Base-by-base conservation (phyloP, 106 monocot genomes). In the Acorus gramineus region DNA sequence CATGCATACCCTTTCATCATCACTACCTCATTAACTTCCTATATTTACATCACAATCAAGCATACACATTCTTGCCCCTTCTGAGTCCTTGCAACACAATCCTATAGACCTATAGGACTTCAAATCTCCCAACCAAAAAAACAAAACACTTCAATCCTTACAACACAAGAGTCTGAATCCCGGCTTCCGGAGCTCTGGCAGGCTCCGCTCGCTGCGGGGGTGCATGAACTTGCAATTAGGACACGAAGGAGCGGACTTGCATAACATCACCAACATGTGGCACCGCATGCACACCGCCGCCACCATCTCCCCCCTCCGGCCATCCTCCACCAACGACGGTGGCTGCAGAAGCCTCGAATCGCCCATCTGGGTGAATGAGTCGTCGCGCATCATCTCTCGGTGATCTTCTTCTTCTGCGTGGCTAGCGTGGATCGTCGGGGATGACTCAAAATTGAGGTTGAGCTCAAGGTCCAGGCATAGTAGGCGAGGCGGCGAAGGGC, bases 201-300 rank as follows among this genome's bases (percentile, higher is more conserved):
- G 67, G 58, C 46, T 68, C 11, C 47, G 65, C 4, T 61, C 14
- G 1, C 28, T 1, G 7, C 80, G 68, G 43, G 77, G 78, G 69
- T 89, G 84, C 72, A 76, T 57, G 65, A 79, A 89, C 79, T 82
- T 89, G 84, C 89, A 89, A 68, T 81, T 89, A 46, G 89, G 89
- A 69, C 89, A 89, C 4, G 81, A 70, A 49, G 79, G 82, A 4
- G 79, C 64, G 7, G 73, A 70, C 68, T 74, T 81, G 79, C 68
- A 77, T 82, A 89, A 82, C 84, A 89, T 85, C 3, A 89, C 84
- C 66, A 89, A 68, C 89, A 89, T 89, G 73, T 89, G 81, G 73
- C 89, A 89, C 10, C 79, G 74, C 74, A 71, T 64, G 79, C 89
- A 89, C 57, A 85, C 89, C 7, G 79, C 67, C 5, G 89, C 81